Conservation (phyloP, 83 land plant genomes). For the Isoetes engelmannii region DNA sequence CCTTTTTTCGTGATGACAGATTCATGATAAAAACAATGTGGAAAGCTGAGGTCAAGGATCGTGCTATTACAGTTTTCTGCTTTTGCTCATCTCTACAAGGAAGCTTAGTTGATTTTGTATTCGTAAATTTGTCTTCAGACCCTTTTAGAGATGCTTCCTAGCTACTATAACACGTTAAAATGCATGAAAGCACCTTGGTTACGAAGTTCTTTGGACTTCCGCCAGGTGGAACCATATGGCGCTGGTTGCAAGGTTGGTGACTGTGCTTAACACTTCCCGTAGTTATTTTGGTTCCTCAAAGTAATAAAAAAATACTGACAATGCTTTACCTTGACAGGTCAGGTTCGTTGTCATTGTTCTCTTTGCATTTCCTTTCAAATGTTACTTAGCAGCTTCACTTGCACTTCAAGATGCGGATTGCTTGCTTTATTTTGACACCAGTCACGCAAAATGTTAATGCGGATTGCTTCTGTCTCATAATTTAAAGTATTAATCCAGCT, state of each 20-base stretch:
- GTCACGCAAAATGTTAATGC: too few species aligned
- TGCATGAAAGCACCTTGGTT: constrained; percentile 53
- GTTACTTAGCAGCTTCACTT: too few species aligned
- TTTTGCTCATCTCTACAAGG: not conserved
- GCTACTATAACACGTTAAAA: constrained; percentile 63
- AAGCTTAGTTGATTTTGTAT: not conserved
- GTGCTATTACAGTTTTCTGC: not conserved
- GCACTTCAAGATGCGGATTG: too few species aligned
- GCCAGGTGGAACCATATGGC: constrained; percentile 44
- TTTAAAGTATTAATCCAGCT: too few species aligned
- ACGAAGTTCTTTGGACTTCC: constrained; percentile 62
- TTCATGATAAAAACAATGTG: constrained; percentile 76
- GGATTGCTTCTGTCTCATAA: too few species aligned
- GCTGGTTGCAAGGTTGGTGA: constrained; percentile 60
- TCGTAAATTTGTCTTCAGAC: not conserved
- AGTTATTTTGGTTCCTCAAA: constrained; percentile 1
- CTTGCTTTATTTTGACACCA: too few species aligned
- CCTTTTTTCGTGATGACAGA: constrained; percentile 69
- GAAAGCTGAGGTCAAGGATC: constrained; percentile 71
- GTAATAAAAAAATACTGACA: not conserved
- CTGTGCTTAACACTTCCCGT: not conserved
- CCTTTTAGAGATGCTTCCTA: constrained; percentile 35
- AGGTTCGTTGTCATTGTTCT: constrained; percentile 65
- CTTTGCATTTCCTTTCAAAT: too few species aligned
- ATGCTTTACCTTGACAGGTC: constrained; percentile 30